Conservation (phyloP, 1,139 yeast species). For the Kurtzmaniella quercitrusa region DNA sequence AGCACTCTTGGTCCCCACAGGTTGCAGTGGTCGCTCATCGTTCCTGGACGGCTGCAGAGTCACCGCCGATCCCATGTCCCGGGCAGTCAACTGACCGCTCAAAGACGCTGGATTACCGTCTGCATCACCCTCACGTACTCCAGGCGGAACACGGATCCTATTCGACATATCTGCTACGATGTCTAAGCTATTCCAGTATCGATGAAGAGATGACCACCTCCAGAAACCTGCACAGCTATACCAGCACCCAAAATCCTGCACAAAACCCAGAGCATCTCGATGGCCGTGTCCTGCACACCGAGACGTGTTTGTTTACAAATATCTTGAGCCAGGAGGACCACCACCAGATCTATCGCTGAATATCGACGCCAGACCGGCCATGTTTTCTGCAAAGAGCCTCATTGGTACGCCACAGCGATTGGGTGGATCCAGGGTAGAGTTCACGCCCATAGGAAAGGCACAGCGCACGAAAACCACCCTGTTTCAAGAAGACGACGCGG, state of each 20-base stretch:
- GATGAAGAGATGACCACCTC: too few species aligned
- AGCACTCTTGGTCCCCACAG: slow-evolving; percentile 7
- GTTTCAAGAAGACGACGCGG: neutral
- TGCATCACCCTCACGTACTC: slow-evolving; percentile 41
- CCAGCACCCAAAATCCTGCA: too few species aligned
- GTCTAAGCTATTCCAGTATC: neutral
- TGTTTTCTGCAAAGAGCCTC: slow-evolving; percentile 17
- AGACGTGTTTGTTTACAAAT: neutral
- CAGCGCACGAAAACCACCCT: slow-evolving; percentile 8
- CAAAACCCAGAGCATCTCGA: too few species aligned
- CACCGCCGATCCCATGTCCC: slow-evolving; percentile 66
- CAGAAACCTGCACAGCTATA: too few species aligned
- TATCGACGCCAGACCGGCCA: slow-evolving; percentile 3
- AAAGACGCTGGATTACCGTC: slow-evolving; percentile 66
- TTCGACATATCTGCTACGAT: slow-evolving; percentile 56
- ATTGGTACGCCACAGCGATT: slow-evolving; percentile 25
- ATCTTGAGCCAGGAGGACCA: neutral
- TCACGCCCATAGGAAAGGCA: slow-evolving; percentile 39
- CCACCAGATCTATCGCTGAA: neutral
- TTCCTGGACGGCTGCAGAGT: neutral
- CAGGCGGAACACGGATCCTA: slow-evolving; percentile 62
- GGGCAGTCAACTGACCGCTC: slow-evolving; percentile 57
- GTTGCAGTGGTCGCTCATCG: slow-evolving; percentile 1
- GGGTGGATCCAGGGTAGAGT: slow-evolving; percentile 20
- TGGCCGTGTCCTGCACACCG: neutral